Conservation (phyloP, 805 yeast species). For the Candida mattraensis region DNA sequence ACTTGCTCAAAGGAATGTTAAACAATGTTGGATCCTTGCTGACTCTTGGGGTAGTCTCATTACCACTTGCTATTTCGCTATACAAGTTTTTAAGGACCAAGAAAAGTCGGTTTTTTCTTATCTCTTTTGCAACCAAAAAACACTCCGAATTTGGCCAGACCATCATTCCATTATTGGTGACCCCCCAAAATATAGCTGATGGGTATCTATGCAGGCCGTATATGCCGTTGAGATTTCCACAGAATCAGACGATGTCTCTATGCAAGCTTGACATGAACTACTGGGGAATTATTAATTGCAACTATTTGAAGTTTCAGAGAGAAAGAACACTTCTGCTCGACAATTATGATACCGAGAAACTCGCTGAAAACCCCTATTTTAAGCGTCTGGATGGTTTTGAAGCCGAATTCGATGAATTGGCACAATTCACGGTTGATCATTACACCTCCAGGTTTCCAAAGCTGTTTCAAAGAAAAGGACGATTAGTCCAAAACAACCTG, state of each 20-base stretch:
- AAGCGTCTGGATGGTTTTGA: conserved; percentile 35
- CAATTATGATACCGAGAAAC: conserved; percentile 36
- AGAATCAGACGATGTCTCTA: conserved; percentile 53
- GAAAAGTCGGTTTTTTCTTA: too few relatives aligned
- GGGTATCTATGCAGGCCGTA: conserved; percentile 43
- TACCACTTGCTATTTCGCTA: conserved; percentile 10
- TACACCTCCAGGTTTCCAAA: conserved; percentile 45
- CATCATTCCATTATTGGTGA: conserved; percentile 18
- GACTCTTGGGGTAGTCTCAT: conserved; percentile 2
- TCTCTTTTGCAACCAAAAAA: conserved; percentile 1
- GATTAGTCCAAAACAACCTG: conserved; percentile 40
- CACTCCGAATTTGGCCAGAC: conserved; percentile 15
- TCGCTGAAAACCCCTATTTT: conserved; percentile 40
- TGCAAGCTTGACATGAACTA: conserved; percentile 49
- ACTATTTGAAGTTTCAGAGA: conserved; percentile 43
- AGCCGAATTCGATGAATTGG: conserved; percentile 42
- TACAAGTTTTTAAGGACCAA: not conserved
- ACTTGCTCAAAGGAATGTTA: too few relatives aligned
- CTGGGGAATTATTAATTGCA: conserved; percentile 50
- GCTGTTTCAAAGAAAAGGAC: conserved; percentile 37
- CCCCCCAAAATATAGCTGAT: conserved; percentile 17
- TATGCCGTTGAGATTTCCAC: conserved; percentile 56
- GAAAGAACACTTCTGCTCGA: conserved; percentile 41
- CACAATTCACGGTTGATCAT: conserved; percentile 43
- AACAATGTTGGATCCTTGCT: too few relatives aligned